A percentile compares a stretch with the other conserved stretches of the same genome.
Evolutionary conservation across 2,329 filamentous ascomycete genomes (phyloP).

Genomic region (Scedosporium minutisporum): DNA sequence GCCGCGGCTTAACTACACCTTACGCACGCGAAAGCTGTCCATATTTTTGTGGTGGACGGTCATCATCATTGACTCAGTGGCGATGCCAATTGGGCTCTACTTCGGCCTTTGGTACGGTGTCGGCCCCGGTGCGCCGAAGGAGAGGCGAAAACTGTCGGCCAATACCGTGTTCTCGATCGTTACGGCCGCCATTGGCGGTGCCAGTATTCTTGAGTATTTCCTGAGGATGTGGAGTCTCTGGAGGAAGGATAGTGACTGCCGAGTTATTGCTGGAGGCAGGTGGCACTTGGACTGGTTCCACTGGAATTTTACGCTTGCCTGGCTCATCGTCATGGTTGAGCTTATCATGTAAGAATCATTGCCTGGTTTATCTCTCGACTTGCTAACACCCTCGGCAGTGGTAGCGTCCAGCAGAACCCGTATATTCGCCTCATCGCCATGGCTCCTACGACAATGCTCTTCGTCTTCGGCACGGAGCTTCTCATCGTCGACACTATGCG

Average conservation of each 20-base stretch:
- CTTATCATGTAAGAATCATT: slow-evolving; percentile 31
- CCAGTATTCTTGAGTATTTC: slow-evolving; percentile 44
- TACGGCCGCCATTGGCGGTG: slow-evolving; percentile 39
- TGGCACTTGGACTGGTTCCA: slow-evolving; percentile 45
- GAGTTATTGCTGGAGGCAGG: slow-evolving; percentile 25
- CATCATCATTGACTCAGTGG: slow-evolving; percentile 48
- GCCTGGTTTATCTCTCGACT: not conserved
- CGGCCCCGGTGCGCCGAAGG: slow-evolving; percentile 23
- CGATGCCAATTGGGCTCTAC: slow-evolving; percentile 49
- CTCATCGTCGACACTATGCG: slow-evolving; percentile 38
- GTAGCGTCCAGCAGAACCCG: slow-evolving; percentile 13
- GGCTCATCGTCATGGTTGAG: slow-evolving; percentile 47
- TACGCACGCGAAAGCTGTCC: slow-evolving; percentile 33
- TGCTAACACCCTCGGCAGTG: slow-evolving; percentile 7
- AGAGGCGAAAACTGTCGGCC: slow-evolving; percentile 17
- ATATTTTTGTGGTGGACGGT: slow-evolving; percentile 51
- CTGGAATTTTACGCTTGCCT: slow-evolving; percentile 44
- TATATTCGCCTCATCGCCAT: slow-evolving; percentile 42
- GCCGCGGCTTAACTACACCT: slow-evolving; percentile 12
- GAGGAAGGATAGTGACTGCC: slow-evolving; percentile 40
- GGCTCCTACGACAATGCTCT: slow-evolving; percentile 39
- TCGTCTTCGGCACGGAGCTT: slow-evolving; percentile 39
- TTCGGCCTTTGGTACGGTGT: slow-evolving; percentile 48
- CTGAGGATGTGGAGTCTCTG: slow-evolving; percentile 41
- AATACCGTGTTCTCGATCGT: slow-evolving; percentile 40